Evolutionary conservation across 495 filamentous ascomycete genomes (phyloP).

Genomic region (Neurospora tetrasperma): DNA sequence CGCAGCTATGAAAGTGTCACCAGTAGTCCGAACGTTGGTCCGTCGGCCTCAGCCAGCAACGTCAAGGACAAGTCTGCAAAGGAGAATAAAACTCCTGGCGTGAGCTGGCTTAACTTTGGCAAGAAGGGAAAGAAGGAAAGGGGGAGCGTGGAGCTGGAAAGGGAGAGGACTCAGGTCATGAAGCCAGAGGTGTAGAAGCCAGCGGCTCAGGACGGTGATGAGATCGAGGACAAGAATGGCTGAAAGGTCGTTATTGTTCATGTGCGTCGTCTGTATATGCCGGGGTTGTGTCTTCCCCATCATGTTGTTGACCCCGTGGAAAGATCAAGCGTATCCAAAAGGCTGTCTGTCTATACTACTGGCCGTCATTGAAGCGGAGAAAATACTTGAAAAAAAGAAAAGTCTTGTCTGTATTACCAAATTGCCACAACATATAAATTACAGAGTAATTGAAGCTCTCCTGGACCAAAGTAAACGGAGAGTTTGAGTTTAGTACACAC

Average conservation of each 20-base stretch:
- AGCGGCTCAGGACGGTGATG: slow-evolving; percentile 3
- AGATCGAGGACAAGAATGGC: background rate
- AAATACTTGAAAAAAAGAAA: background rate
- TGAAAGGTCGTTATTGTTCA: background rate
- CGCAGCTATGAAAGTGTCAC: slow-evolving; percentile 36
- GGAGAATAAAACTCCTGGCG: slow-evolving; percentile 23
- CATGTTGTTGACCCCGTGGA: background rate
- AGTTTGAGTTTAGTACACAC: background rate
- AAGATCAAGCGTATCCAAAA: background rate
- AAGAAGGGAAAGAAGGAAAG: slow-evolving; percentile 42
- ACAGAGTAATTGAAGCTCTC: background rate
- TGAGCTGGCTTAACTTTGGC: slow-evolving; percentile 35
- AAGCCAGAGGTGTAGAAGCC: slow-evolving; percentile 13
- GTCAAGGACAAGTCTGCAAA: slow-evolving; percentile 15
- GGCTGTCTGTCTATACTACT: background rate
- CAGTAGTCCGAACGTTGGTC: slow-evolving; percentile 29
- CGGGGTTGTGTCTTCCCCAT: background rate
- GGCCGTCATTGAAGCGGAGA: background rate
- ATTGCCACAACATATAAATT: background rate
- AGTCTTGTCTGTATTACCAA: background rate
- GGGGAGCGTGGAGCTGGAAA: slow-evolving; percentile 37
- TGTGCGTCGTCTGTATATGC: background rate
- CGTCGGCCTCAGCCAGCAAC: slow-evolving; percentile 15
- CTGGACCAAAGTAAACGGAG: background rate
- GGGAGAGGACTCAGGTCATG: slow-evolving; percentile 19